phyloP scores from a whole-genome alignment of 208 protist species.

The Leishmania amazonensis region DNA sequence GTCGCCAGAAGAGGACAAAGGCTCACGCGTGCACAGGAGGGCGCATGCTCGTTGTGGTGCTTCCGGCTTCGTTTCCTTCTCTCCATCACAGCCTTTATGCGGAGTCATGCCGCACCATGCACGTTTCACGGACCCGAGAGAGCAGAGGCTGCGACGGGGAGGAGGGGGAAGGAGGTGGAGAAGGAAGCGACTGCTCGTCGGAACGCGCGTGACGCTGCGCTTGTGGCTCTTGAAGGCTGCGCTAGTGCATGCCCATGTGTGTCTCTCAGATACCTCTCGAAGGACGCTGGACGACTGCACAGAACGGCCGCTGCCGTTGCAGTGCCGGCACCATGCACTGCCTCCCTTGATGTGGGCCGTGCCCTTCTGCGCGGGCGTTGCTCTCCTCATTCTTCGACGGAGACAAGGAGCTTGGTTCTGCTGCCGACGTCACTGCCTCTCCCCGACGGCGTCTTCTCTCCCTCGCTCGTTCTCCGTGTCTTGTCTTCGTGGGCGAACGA shows the following conservation, averaged over 20 bases:
- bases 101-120: background rate
- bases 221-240: background rate
- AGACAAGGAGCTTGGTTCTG: background rate
- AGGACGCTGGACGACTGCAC: background rate
- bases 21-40: background rate
- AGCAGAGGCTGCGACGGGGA: background rate
- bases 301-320: background rate
- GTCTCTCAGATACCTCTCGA: background rate
- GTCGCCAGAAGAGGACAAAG: background rate
- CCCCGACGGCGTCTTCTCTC: background rate
- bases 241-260: background rate
- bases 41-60: background rate
- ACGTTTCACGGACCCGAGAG: background rate
- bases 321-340: background rate
- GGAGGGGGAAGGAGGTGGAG: background rate
- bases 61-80: background rate
- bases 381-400: background rate
- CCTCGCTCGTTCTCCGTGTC: background rate
- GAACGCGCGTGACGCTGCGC: background rate
- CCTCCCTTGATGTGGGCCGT: background rate
- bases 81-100: background rate
- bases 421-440: background rate
- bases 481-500: background rate
- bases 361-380: background rate
- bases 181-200: background rate